These are phyloP conservation scores for Aspergillus bombycis DNA, from an alignment of 2,329 filamentous ascomycete genomes.

Conservation along the genomic window DNA sequence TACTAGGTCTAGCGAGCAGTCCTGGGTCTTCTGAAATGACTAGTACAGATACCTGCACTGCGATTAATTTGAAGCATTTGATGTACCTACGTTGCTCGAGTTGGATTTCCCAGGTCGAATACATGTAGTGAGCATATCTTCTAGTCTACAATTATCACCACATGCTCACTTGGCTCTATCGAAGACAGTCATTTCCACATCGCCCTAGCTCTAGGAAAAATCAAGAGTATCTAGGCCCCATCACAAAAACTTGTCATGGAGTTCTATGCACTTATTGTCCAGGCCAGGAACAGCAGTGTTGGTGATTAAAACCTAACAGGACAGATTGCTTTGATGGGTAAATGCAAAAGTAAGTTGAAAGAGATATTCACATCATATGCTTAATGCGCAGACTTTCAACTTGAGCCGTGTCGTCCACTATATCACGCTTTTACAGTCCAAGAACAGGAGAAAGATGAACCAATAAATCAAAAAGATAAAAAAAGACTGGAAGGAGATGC, in stretches of 20 bases:
- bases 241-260: slow-evolving; percentile 5
- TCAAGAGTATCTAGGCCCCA: slow-evolving; percentile 9
- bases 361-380: slow-evolving; percentile 39
- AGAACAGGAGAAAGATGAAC: slow-evolving; percentile 18
- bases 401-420: slow-evolving; percentile 17
- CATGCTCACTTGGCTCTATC: slow-evolving; percentile 10
- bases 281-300: not conserved
- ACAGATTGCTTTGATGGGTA: not conserved
- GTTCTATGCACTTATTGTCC: not conserved
- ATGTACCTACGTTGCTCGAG: not conserved
- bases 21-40: not conserved
- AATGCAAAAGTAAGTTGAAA: slow-evolving; percentile 19
- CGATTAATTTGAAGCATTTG: not conserved
- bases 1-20: not conserved
- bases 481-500: slow-evolving; percentile 15
- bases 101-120: not conserved
- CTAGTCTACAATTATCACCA: slow-evolving; percentile 8
- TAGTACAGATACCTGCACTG: not conserved
- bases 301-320: not conserved
- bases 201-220: slow-evolving; percentile 13
- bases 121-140: slow-evolving; percentile 26
- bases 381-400: slow-evolving; percentile 37
- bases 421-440: not conserved
- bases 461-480: slow-evolving; percentile 7
- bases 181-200: slow-evolving; percentile 15